Base-by-base conservation (phyloP, 805 yeast species). In the Ogataea sp. region DNA sequence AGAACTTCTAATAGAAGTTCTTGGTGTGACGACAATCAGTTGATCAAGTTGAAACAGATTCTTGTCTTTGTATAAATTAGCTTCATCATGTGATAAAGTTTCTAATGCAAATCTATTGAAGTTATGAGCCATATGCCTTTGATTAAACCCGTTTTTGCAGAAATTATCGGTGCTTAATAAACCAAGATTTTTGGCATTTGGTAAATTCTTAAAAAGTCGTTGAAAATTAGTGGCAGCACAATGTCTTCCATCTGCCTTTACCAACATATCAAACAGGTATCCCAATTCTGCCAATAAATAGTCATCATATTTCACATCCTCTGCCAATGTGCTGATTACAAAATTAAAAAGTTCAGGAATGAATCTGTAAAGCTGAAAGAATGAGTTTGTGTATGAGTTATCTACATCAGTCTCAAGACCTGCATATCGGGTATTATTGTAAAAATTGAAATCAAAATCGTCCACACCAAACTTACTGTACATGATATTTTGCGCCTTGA, bases 391-490 rank as follows among this genome's bases (percentile, higher is more conserved):
- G 51, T 78, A 80, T 0, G 93, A 73, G 49, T 84, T 85, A 38
- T 82, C 85, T 10, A 83, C 71, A 52, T 88, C 93, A 9, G 88
- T 81, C 57, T 93, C 97, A n/a, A 90, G 66, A 0, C 97, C 97
- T 2, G 97, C 76, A 40, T 67, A 80, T 1, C 53, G 44, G 0
- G 97, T 83, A 30, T 69, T 68, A 55, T 90, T 90, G 65, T 83
- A 90, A 50, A 79, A 82, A 39, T 75, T 80, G 56, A 93, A 90
- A 62, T 90, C 96, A 61, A 93, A 93, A 58, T 88, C 96, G 49
- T 83, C 87, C 24, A 93, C 88, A 21, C 98, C 98, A 59, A 87
- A 90, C 50, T 76, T 80, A 41, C 94, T 83, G 58, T 89, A 90
- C 32, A 81, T 73, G 39, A 90, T 84, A 43, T 81, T 83, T 34